phyloP scores from a whole-genome alignment of 2,329 filamentous ascomycete species.

The Podosphaera xanthii region DNA sequence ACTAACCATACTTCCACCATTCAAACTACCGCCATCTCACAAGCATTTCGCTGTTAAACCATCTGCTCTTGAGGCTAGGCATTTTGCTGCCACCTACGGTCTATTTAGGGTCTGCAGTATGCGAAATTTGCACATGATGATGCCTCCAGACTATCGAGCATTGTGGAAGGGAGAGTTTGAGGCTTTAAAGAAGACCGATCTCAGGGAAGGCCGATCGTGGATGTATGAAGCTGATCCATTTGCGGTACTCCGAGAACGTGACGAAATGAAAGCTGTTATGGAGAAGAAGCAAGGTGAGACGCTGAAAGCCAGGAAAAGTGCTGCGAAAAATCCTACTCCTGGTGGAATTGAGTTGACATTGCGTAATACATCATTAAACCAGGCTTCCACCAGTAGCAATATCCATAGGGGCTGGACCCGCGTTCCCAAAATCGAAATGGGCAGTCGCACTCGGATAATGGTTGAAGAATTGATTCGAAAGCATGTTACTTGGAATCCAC shows the following conservation, averaged over 20 bases:
- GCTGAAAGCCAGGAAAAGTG: slow-evolving; percentile 44
- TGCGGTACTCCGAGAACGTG: slow-evolving; percentile 51
- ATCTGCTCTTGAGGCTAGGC: slow-evolving; percentile 70
- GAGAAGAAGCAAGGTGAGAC: slow-evolving; percentile 62
- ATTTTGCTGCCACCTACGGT: slow-evolving; percentile 80
- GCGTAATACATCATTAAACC: slow-evolving; percentile 19
- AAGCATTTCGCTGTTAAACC: slow-evolving; percentile 54
- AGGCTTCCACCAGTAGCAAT: slow-evolving; percentile 15
- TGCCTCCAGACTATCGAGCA: slow-evolving; percentile 73
- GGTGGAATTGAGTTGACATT: slow-evolving; percentile 24
- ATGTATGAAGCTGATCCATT: slow-evolving; percentile 95
- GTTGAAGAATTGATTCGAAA: slow-evolving; percentile 60
- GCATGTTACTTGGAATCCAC: slow-evolving; percentile 70
- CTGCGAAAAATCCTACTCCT: slow-evolving; percentile 35
- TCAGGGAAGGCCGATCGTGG: slow-evolving; percentile 60
- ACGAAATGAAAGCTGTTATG: slow-evolving; percentile 50
- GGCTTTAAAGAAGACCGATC: slow-evolving; percentile 57
- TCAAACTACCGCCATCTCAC: slow-evolving; percentile 56
- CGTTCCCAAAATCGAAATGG: slow-evolving; percentile 84
- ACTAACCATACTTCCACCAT: slow-evolving; percentile 49
- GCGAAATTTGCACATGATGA: slow-evolving; percentile 85
- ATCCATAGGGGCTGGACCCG: slow-evolving; percentile 53
- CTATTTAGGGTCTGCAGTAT: slow-evolving; percentile 84
- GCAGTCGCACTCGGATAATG: slow-evolving; percentile 51
- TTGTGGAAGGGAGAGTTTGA: slow-evolving; percentile 81